Evolutionary conservation across 192 early-diverging fungal species (phyloP), one percentile per base, ranked within the genome.

Genomic region (Rhizoclosmatium sp.): DNA sequence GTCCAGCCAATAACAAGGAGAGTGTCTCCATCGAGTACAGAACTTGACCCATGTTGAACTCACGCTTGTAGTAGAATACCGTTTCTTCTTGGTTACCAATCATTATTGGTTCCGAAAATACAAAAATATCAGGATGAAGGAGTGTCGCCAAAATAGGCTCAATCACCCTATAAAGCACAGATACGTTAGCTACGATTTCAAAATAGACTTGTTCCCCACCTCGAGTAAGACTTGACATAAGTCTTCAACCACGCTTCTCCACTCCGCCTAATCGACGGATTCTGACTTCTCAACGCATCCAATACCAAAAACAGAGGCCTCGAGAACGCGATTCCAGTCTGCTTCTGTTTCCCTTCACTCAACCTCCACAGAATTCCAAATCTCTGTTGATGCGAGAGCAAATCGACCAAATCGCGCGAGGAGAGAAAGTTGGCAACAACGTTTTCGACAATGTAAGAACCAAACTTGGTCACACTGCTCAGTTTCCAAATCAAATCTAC

Each of bases 271-370:
- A 91, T 82, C 0, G 86, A 78, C 0, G 89, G 86, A 59, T 85
- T 86, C 40, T 85, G 78, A 44, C 88, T 89, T 42, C 84, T 76
- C 48, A 94, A 82, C 51, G 88, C 84, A 72, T 97, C 96, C 5
- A 97, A 79, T 61, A 94, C 89, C 5, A 97, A 72, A 74, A 95
- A 92, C 84, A 95, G 87, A 2, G 93, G 91, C 65, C 94, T 82
- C 1, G 92, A 85, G 80, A 96, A 96, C 1, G 86, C 82, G 46
- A 87, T 71, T 1, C 81, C 78, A 14, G 78, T 64, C 46, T 84
- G 69, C 16, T 79, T 61, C 84, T 49, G 86, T 76, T 4, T 90
- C 42, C 48, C 67, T 80, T 80, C 48, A 72, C 58, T 51, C 5
- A 91, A 70, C 41, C 87, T 72, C 93, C 93, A 95, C 51, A 95